Conservation (phyloP, 2,329 filamentous ascomycete species). For the Calonectria crousiana region DNA sequence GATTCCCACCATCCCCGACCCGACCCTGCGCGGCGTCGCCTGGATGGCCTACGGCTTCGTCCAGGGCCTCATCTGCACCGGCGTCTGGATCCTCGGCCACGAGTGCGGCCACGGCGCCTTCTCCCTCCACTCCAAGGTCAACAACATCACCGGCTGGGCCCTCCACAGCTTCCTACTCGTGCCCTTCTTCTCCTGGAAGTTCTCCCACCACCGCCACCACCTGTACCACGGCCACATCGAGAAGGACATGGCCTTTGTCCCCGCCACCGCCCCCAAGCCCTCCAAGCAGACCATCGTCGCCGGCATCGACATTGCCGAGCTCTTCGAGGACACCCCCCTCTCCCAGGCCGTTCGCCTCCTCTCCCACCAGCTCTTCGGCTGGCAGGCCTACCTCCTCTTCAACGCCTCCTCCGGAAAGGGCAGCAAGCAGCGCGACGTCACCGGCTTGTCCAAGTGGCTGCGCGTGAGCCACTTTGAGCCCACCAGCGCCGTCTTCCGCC, state of each 20-base stretch:
- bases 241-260: slow-evolving; percentile 76
- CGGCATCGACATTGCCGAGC: slow-evolving; percentile 61
- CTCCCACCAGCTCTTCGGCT: slow-evolving; percentile 73
- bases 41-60: slow-evolving; percentile 73
- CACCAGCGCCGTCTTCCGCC: slow-evolving; percentile 70
- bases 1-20: slow-evolving; percentile 63
- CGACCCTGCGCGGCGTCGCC: slow-evolving; percentile 57
- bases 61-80: slow-evolving; percentile 75
- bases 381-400: slow-evolving; percentile 73
- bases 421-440: slow-evolving; percentile 59
- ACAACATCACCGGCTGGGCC: slow-evolving; percentile 72
- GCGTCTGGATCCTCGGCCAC: slow-evolving; percentile 78
- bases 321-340: slow-evolving; percentile 74
- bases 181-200: slow-evolving; percentile 81
- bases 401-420: slow-evolving; percentile 65
- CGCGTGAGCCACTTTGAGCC: slow-evolving; percentile 71
- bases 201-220: slow-evolving; percentile 78
- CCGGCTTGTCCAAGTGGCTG: slow-evolving; percentile 50
- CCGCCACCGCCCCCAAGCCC: slow-evolving; percentile 56
- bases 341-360: slow-evolving; percentile 66
- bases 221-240: slow-evolving; percentile 76
- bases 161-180: slow-evolving; percentile 76
- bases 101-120: slow-evolving; percentile 79
- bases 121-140: slow-evolving; percentile 66
- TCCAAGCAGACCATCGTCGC: slow-evolving; percentile 50